Evolutionary conservation across 139 green algal species (phyloP), one percentile per base, ranked within the genome.

Genomic region (Spirogloea muscicola): DNA sequence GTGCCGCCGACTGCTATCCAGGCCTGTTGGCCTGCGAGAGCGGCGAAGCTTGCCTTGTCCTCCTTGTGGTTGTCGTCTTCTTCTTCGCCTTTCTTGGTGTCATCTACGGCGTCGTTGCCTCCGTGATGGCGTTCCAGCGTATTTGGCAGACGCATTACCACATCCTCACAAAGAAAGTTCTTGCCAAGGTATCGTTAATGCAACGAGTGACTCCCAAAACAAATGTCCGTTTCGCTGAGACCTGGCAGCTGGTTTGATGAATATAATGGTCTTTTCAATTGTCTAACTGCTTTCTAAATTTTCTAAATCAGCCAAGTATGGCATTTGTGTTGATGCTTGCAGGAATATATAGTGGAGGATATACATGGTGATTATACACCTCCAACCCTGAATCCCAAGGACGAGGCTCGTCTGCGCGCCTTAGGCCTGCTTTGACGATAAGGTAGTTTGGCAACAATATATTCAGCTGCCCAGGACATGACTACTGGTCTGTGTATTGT

Each of bases 261-360:
- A 13, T 13, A 18, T 13, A 18, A 41, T 36, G 13, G 57, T 41
- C 18, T 18, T 16, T 55, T 13, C 16, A 21, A 13, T 13, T 36
- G 18, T 55, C 18, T 18, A 55, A 55, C 13, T 65, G 13, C 13
- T 41, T 65, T 65, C 27, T 16, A 65, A 21, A 18, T 36, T 13
- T 65, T 41, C 27, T 55, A 21, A 13, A 41, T 13, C 13, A 36
- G 27, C 29, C 16, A 18, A 55, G 57, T 18, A 13, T 55, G 57
- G 57, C 29, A 13, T 55, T 18, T 13, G 16, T 18, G 25, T 6
- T 5, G 57, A 58, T 6, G 6, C 9, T 62, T 72, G 48, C 63
- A 72, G 63, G 63, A 72, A 40, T 72, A 72, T 36, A 40, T 72
- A 21, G 63, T 72, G 4, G 63, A 72, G 36, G 63, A 72, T 38